These are phyloP conservation scores for Malbranchea zuffiana DNA, from an alignment of 2,329 filamentous ascomycete species.

Conservation along the genomic window DNA sequence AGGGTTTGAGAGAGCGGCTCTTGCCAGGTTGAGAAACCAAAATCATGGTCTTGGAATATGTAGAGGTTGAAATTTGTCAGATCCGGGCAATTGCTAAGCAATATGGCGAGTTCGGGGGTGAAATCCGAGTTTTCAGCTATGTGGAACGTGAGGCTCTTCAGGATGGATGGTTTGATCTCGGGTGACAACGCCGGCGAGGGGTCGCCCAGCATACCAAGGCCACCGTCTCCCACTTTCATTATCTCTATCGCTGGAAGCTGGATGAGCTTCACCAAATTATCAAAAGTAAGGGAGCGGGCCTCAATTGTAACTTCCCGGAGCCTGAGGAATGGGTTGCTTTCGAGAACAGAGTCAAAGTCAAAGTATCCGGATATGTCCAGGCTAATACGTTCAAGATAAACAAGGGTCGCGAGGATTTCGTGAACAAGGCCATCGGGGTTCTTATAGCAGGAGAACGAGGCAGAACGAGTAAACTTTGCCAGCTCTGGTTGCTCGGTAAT, in stretches of 20 bases:
- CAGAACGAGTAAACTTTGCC: background rate
- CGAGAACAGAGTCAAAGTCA: constrained; percentile 1
- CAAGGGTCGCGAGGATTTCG: background rate
- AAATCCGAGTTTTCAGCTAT: too few species aligned
- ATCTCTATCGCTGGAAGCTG: background rate
- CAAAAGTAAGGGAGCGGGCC: background rate
- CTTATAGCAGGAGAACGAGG: background rate
- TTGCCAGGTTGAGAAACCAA: too few species aligned
- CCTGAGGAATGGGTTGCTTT: background rate
- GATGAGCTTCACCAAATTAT: constrained; percentile 1
- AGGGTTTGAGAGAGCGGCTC: too few species aligned
- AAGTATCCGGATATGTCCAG: background rate
- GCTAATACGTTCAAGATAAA: background rate
- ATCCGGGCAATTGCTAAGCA: too few species aligned
- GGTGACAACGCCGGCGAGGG: too few species aligned
- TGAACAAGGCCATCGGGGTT: too few species aligned
- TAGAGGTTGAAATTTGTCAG: too few species aligned
- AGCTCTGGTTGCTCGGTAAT: background rate
- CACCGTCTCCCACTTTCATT: background rate
- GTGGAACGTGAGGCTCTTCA: too few species aligned
- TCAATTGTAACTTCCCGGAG: background rate
- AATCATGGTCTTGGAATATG: too few species aligned
- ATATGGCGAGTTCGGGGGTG: too few species aligned
- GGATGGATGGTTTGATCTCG: too few species aligned
- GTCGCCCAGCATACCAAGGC: too few species aligned